Percentiles rank a stretch among this genome's conserved stretches.
Evolutionary conservation across 768 basidiomycete species (phyloP).

Genomic region (Suillus decipiens): DNA sequence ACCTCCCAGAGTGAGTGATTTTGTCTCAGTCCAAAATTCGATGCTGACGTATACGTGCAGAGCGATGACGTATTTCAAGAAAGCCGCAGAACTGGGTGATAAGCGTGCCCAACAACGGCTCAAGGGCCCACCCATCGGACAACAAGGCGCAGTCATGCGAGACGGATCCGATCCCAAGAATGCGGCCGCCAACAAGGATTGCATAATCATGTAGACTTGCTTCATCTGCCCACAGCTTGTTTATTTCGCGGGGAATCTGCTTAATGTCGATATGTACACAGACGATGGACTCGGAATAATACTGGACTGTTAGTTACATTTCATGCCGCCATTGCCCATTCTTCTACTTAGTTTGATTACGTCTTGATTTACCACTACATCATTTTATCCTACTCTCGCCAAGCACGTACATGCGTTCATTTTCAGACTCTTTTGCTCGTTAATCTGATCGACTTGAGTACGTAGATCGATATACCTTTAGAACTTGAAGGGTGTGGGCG

Average conservation of each 20-base stretch:
- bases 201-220: slow-evolving; percentile 71
- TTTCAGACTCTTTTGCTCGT: too few relatives aligned
- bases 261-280: slow-evolving; percentile 2
- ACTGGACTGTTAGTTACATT: slow-evolving; percentile 2
- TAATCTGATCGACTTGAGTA: neutral
- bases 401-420: neutral
- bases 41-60: slow-evolving; percentile 36
- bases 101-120: slow-evolving; percentile 89
- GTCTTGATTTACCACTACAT: neutral
- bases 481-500: neutral
- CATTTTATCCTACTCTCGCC: slow-evolving; percentile 4
- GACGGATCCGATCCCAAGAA: slow-evolving; percentile 53
- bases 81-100: slow-evolving; percentile 89
- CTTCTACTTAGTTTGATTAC: neutral
- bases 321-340: neutral
- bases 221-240: neutral
- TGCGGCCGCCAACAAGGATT: slow-evolving; percentile 72
- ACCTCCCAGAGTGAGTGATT: slow-evolving; percentile 61
- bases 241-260: slow-evolving; percentile 1
- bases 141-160: slow-evolving; percentile 61
- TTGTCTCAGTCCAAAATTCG: slow-evolving; percentile 7
- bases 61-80: slow-evolving; percentile 81
- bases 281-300: slow-evolving; percentile 7
- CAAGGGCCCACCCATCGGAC: slow-evolving; percentile 56
- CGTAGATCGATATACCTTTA: slow-evolving; percentile 1